Evolutionary conservation across 1,284 basidiomycete genomes (phyloP), one percentile per base, ranked within the genome.

Genomic region (Tilletia indica): DNA sequence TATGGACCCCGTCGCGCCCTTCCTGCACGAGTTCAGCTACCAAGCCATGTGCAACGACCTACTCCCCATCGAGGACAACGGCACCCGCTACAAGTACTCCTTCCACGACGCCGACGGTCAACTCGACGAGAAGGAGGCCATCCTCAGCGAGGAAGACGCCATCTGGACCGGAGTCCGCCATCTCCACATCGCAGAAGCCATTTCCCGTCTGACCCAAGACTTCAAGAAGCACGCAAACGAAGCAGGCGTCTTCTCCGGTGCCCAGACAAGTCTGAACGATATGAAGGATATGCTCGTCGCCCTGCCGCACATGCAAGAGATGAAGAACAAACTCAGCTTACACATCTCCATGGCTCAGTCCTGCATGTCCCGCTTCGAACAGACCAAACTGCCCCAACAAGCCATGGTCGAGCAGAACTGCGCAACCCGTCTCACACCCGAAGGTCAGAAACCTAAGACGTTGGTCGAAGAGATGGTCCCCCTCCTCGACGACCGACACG

Each of bases 211-310:
- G 71, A 95, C 97, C 89, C 89, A 88, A 12, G 93, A 98, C 85
- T 98, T 99, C 86, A 93, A 93, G 83, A 90, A 91, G 82, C 97
- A 98, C 82, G 88, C 95, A 80, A 90, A 91, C 79, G 94, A 97
- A 79, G 93, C 98, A 82, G 93, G 93, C 1, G 94, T 93, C 0
- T 97, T 96, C 74, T 73, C 77, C 11, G 74, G 75, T n/a, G 68
- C 71, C 14, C 91, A 90, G 16, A 92, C 92, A 67, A 95, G 90
- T 79, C 86, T 99, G 71, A 95, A 94, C 83, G 95, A 97, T 85
- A 95, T 99, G 92, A 97, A 97, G 85, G 96, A 99, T 82, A 97
- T 99, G 96, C 88, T 99, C 58, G 97, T 97, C 25, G 93, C 88
- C 79, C 84, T 99, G 73, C 95, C 96, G 2, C 94, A 98, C 85